Evolutionary conservation across 441 rosid species (phyloP), one percentile per base, ranked within the genome.

Genomic region (Gossypium gossypioides): DNA sequence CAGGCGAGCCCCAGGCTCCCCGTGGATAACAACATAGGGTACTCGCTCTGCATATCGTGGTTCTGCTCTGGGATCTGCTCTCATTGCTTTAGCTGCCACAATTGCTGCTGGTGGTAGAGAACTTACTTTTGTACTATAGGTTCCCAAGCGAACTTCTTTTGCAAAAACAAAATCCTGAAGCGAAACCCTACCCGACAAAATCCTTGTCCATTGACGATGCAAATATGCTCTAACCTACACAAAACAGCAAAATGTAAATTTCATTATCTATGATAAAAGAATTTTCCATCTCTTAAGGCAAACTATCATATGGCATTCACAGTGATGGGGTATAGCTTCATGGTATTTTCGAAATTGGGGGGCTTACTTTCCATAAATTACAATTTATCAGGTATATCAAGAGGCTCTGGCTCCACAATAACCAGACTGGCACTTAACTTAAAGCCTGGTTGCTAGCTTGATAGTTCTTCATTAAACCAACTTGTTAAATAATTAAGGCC

Each of bases 121-220:
- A 73, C 93, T 70, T 50, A 82, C 61, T 77, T 86, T 84, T 22
- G 88, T 58, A 76, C 92, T 87, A 81, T 95, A 92, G 42, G 95
- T 88, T 65, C 98, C 99, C 67, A 95, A 80, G 55, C 97, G 94
- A 81, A 95, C 99, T 82, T 92, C 99, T 85, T 92, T 95, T 0
- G 99, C 98, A 77, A 95, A 92, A 76, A 95, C 69, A 78, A 95
- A 92, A 81, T 92, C 98, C 85, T 95, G 97, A 75, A 95, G 81
- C 58, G 96, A 86, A 54, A 88, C 91, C 81, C 96, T 88, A 61
- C 96, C 96, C 18, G 94, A 86, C 73, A 95, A 84, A 81, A 95
- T 91, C 69, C 92, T 85, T 44, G 80, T 86, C 96, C 96, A 95
- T 74, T 92, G 99, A 37, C 97, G 95, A 77, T 83, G 86, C 78